Evolutionary conservation across 345 rosid genomes (phyloP).

Genomic region (Leavenworthia alabamica): DNA sequence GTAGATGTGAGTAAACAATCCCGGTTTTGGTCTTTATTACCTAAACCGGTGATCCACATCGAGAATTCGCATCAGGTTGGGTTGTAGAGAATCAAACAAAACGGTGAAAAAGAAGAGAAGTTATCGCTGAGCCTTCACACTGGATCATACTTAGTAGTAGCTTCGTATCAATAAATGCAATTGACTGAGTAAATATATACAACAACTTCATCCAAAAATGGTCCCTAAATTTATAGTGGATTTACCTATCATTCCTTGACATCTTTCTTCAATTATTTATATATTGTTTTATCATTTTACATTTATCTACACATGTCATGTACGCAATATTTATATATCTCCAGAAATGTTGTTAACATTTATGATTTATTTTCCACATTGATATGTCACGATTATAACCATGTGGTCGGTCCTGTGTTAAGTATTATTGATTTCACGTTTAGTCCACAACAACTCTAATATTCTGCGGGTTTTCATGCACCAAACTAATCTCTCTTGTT

Average conservation of each 20-base stretch:
- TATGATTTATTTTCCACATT: neutral
- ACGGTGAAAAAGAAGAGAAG: neutral
- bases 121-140: conserved; percentile 29
- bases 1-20: neutral
- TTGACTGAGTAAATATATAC: conserved; percentile 19
- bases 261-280: conserved; percentile 13
- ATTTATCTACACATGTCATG: neutral
- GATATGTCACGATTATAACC: conserved; percentile 4
- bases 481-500: too few relatives aligned
- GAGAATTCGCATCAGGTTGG: neutral
- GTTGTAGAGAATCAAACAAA: conserved; percentile 6
- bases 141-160: neutral
- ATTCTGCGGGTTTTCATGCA: too few relatives aligned
- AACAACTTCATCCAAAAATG: conserved; percentile 18
- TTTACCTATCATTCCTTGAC: conserved; percentile 19
- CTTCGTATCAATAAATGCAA: conserved; percentile 19
- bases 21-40: conserved; percentile 3
- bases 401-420: conserved; percentile 29
- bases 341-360: neutral
- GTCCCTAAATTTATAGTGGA: conserved; percentile 25
- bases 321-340: neutral
- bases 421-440: neutral
- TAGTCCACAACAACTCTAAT: too few relatives aligned
- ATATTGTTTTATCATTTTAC: neutral
- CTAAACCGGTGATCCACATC: neutral